Base-by-base conservation (phyloP, 2,329 filamentous ascomycete species). In the Trichophyton mentagrophytes region DNA sequence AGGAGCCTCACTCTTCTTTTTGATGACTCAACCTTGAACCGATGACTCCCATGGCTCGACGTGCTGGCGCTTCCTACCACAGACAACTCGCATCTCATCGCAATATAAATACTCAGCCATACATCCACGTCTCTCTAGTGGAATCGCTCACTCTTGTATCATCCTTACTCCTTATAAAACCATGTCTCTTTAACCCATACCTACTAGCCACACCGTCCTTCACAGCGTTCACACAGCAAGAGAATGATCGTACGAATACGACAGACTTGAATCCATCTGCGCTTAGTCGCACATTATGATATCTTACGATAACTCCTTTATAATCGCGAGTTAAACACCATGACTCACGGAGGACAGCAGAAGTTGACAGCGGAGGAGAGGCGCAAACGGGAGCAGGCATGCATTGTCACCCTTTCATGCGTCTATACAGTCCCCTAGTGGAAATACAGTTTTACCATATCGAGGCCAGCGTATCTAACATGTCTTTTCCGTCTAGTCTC, bases 301-400 rank as follows among this genome's bases (percentile, higher is more conserved):
- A 27, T 33, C 40, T 57, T 47, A 42, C 59, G 56, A 42, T n/a
- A n/a, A 42, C 17, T 17, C 36, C 36, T 30, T 47, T 17, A n/a
- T 49, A 47, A 42, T 53, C 33, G 57, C 44, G 38, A 20, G 15
- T 25, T 22, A 25, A 30, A 25, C 22, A 61, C 15, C 57, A 77
- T 76, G 74, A 70, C 72, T 38, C 67, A 69, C 13, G 64, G 68
- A 59, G 67, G 67, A 68, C 76, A 67, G 72, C 88, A 86, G 72
- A n/a, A 55, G 51, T 81, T 85, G 69, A 82, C 85, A 62, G 81
- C 83, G 46, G 85, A 89, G 69, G 91, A 96, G 75, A 84, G 88
- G 73, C 86, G 89, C 67, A 90, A 89, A 76, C 90, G 90, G 67
- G 91, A 96, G 77, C 84, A 88, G 63, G 89, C 92, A 82, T 63